A percentile compares a stretch with the other conserved stretches of the same genome.
Evolutionary conservation across 2,329 filamentous ascomycete species (phyloP).

Genomic region (Trichophyton equinum): DNA sequence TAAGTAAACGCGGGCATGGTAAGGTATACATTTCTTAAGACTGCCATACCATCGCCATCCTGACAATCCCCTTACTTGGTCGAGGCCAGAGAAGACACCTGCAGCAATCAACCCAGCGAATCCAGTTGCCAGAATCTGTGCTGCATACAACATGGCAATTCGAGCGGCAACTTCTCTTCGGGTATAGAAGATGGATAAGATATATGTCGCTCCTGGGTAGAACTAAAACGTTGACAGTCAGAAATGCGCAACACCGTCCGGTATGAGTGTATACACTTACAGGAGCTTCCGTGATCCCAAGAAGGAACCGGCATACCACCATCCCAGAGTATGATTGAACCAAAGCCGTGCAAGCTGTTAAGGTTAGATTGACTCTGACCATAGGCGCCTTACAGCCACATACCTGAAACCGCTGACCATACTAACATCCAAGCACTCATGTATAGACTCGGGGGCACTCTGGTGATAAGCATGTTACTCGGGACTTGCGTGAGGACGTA

Average conservation of each 20-base stretch:
- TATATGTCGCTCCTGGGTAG: constrained; percentile 50
- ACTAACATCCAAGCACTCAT: constrained; percentile 11
- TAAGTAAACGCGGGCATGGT: not conserved
- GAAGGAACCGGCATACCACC: constrained; percentile 19
- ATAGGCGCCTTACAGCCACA: not conserved
- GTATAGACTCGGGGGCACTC: constrained; percentile 13
- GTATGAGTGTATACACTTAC: constrained; percentile 12
- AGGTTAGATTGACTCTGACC: not conserved
- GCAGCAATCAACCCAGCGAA: constrained; percentile 15
- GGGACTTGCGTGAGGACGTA: constrained; percentile 14
- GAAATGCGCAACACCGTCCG: not conserved
- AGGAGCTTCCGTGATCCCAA: constrained; percentile 15
- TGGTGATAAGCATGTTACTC: constrained; percentile 16
- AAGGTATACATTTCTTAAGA: constrained; percentile 20
- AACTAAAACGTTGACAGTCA: constrained; percentile 26
- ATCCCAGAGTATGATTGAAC: constrained; percentile 33
- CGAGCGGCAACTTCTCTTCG: constrained; percentile 28
- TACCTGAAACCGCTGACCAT: constrained; percentile 8
- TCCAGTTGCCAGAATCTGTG: constrained; percentile 14
- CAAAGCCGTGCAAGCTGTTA: constrained; percentile 29
- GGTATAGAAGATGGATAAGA: constrained; percentile 56
- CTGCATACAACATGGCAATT: constrained; percentile 14
- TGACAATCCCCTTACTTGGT: constrained; percentile 19
- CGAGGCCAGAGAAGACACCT: constrained; percentile 19
- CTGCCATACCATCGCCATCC: constrained; percentile 41